Percentiles rank a stretch among this genome's conserved stretches.
These are phyloP conservation scores for Hyaloscypha hepaticicola DNA, from an alignment of 495 filamentous ascomycete species.

Conservation along the genomic window DNA sequence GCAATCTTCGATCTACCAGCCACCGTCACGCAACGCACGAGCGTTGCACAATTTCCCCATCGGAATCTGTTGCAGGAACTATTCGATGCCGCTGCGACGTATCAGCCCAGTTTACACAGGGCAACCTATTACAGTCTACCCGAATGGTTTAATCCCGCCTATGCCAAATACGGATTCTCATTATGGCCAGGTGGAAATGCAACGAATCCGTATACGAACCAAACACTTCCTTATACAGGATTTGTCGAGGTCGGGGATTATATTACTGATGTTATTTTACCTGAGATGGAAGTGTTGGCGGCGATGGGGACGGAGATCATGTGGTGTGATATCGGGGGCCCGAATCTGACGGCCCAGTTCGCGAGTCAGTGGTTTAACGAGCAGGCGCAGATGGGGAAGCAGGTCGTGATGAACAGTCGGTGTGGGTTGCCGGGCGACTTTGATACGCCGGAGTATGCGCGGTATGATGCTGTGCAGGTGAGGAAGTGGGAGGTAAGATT, in stretches of 20 bases:
- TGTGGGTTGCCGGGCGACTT: slow-evolving; percentile 53
- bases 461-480: slow-evolving; percentile 45
- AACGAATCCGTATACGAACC: slow-evolving; percentile 38
- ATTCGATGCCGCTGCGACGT: slow-evolving; percentile 47
- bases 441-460: slow-evolving; percentile 52
- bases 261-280: slow-evolving; percentile 48
- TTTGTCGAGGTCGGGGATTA: slow-evolving; percentile 43
- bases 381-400: slow-evolving; percentile 37
- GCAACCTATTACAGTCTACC: slow-evolving; percentile 55
- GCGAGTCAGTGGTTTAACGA: slow-evolving; percentile 49
- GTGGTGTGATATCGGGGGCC: slow-evolving; percentile 54
- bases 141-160: slow-evolving; percentile 57
- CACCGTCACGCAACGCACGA: slow-evolving; percentile 42
- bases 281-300: slow-evolving; percentile 52
- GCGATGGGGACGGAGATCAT: slow-evolving; percentile 52
- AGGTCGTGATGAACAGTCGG: slow-evolving; percentile 52
- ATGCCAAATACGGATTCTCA: slow-evolving; percentile 39
- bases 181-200: slow-evolving; percentile 36
- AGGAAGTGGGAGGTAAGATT: slow-evolving; percentile 62
- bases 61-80: slow-evolving; percentile 39
- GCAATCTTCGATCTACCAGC: slow-evolving; percentile 55
- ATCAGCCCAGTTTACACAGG: slow-evolving; percentile 50
- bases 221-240: slow-evolving; percentile 44
- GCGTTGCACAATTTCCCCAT: slow-evolving; percentile 47
- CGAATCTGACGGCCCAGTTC: slow-evolving; percentile 49